These are phyloP conservation scores for Podaxis pistillaris DNA, from an alignment of 768 basidiomycete species.

Conservation along the genomic window DNA sequence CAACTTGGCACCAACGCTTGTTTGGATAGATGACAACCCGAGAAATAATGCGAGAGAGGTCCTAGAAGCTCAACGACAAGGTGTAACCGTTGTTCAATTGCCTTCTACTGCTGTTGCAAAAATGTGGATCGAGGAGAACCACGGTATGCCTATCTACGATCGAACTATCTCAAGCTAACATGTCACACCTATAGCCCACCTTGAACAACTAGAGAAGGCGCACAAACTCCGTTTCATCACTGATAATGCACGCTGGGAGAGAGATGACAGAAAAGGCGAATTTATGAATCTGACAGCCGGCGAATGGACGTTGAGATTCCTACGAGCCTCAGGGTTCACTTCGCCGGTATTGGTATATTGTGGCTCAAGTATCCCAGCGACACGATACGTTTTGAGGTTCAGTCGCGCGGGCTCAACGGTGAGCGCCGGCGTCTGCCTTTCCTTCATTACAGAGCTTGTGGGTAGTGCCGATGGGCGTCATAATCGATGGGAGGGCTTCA, in stretches of 20 bases:
- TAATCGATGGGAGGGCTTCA: not conserved
- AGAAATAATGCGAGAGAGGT: slow-evolving; percentile 18
- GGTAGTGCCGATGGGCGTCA: not conserved
- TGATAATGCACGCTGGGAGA: slow-evolving; percentile 27
- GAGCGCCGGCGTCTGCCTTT: not conserved
- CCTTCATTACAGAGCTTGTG: slow-evolving; percentile 10
- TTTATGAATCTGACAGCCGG: slow-evolving; percentile 24
- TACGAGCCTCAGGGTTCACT: slow-evolving; percentile 21
- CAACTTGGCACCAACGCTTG: slow-evolving; percentile 18
- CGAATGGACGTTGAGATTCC: slow-evolving; percentile 24
- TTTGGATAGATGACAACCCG: slow-evolving; percentile 31
- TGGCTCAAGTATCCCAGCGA: slow-evolving; percentile 17
- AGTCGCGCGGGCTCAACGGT: slow-evolving; percentile 21
- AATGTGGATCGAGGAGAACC: slow-evolving; percentile 26
- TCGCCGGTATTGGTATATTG: slow-evolving; percentile 25
- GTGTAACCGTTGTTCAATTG: slow-evolving; percentile 24
- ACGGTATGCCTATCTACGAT: slow-evolving; percentile 18
- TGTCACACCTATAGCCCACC: slow-evolving; percentile 17
- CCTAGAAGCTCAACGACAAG: slow-evolving; percentile 15
- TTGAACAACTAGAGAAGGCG: slow-evolving; percentile 22
- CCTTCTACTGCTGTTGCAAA: slow-evolving; percentile 28
- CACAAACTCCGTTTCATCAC: slow-evolving; percentile 28
- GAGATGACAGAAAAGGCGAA: not conserved
- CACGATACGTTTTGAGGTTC: slow-evolving; percentile 22
- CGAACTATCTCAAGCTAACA: not conserved